phyloP scores from a whole-genome alignment of 2,329 filamentous ascomycete species.

The Neoscytalidium dimidiatum region DNA sequence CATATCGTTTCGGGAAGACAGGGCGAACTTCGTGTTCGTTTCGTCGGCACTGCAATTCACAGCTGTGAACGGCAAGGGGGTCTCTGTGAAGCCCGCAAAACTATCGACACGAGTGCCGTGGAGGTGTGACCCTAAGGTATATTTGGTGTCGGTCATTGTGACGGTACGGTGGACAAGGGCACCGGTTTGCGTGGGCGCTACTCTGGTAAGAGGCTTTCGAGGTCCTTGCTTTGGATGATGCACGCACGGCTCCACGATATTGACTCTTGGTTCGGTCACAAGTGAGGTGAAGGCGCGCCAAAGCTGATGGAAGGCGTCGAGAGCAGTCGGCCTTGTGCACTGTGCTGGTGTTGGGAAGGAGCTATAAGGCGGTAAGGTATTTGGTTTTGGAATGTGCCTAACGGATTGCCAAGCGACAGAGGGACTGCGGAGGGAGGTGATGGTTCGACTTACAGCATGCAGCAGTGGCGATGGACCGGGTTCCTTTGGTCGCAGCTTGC shows the following conservation, averaged over 20 bases:
- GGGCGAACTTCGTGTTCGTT: not conserved
- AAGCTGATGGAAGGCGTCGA: too few relatives aligned
- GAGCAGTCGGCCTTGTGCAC: too few relatives aligned
- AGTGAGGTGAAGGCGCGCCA: too few relatives aligned
- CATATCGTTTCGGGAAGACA: not conserved
- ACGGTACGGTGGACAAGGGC: not conserved
- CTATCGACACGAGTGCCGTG: conserved; percentile 4
- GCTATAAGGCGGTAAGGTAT: not conserved
- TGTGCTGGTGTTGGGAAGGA: not conserved
- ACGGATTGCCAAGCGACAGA: not conserved
- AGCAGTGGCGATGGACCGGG: not conserved
- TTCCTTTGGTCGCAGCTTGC: not conserved
- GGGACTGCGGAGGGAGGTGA: not conserved
- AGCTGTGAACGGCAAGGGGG: not conserved
- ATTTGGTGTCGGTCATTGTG: not conserved
- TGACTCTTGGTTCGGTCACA: too few relatives aligned
- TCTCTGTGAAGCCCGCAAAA: not conserved
- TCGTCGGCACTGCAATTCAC: not conserved
- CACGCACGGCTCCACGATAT: too few relatives aligned
- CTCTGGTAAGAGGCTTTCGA: not conserved
- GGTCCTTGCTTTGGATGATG: not conserved
- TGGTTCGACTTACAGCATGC: not conserved
- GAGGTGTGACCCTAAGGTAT: not conserved
- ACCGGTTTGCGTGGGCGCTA: not conserved
- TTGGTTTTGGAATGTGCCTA: not conserved